phyloP scores from a whole-genome alignment of 306 rosid genomes.

The Lathyrus oleraceus region DNA sequence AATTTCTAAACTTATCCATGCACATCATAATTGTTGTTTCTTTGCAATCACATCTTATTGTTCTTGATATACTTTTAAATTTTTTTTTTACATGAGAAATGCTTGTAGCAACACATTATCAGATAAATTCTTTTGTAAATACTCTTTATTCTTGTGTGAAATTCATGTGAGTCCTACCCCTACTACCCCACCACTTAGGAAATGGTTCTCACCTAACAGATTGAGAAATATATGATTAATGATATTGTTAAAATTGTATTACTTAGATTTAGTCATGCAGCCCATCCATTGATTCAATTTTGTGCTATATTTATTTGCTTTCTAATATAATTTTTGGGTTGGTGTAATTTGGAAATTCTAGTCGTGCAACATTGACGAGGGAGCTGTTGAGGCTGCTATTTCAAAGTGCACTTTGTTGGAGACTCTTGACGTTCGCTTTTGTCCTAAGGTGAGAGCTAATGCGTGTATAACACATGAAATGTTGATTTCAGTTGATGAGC shows the following conservation, averaged over 20 bases:
- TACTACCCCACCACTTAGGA: neutral
- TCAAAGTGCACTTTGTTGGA: slow-evolving; percentile 84
- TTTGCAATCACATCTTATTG: neutral
- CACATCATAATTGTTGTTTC: slow-evolving; percentile 3
- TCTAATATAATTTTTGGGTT: neutral
- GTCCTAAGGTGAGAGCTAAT: slow-evolving; percentile 70
- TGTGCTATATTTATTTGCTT: neutral
- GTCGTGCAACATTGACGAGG: slow-evolving; percentile 92
- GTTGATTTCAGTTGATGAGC: slow-evolving; percentile 4
- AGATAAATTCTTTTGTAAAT: neutral
- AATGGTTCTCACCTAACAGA: neutral
- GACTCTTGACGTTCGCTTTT: slow-evolving; percentile 94
- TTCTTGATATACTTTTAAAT: neutral
- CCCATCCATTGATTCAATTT: neutral
- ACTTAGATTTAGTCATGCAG: slow-evolving; percentile 4
- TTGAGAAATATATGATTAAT: neutral
- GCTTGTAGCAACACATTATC: neutral
- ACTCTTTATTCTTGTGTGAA: neutral
- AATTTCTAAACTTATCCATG: slow-evolving; percentile 17
- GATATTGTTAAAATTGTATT: neutral
- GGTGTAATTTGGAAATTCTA: slow-evolving; percentile 37
- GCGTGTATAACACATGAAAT: neutral
- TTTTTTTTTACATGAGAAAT: neutral
- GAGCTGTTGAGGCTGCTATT: slow-evolving; percentile 80
- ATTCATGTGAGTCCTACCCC: neutral